Conservation (phyloP, 164 flowering plant genomes). For the Dillenia suffruticosa region DNA sequence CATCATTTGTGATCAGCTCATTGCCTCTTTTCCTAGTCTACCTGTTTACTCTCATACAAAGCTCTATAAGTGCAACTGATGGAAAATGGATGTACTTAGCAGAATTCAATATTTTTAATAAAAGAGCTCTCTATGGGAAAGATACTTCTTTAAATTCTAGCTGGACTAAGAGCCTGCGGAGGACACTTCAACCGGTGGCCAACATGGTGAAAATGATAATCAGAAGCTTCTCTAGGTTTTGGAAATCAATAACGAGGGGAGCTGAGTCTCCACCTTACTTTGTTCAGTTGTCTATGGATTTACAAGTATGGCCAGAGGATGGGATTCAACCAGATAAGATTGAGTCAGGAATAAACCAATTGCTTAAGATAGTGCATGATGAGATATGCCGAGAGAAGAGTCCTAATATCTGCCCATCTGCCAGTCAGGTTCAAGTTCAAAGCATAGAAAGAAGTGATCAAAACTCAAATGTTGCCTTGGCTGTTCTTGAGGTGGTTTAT, state of each 20-base stretch:
- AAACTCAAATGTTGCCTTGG: slow-evolving; percentile 60
- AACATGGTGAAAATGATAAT: slow-evolving; percentile 28
- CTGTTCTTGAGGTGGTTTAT: slow-evolving; percentile 89
- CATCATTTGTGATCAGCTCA: slow-evolving; percentile 86
- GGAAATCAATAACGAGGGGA: slow-evolving; percentile 84
- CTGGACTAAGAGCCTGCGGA: slow-evolving; percentile 34
- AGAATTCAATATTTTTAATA: slow-evolving; percentile 32
- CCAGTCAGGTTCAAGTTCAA: slow-evolving; percentile 82
- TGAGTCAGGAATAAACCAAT: slow-evolving; percentile 80
- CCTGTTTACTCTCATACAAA: slow-evolving; percentile 86
- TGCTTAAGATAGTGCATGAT: slow-evolving; percentile 63
- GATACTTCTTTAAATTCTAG: slow-evolving; percentile 29
- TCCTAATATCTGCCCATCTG: slow-evolving; percentile 42
- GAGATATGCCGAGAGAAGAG: slow-evolving; percentile 59
- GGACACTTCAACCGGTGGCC: slow-evolving; percentile 25
- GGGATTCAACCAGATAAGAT: slow-evolving; percentile 96
- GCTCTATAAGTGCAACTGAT: slow-evolving; percentile 90
- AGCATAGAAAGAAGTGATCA: slow-evolving; percentile 93
- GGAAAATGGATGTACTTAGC: slow-evolving; percentile 61
- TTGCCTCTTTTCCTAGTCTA: slow-evolving; percentile 91
- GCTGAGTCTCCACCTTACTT: slow-evolving; percentile 98
- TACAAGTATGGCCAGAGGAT: slow-evolving; percentile 82
- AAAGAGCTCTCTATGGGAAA: slow-evolving; percentile 26
- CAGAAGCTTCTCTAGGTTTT: slow-evolving; percentile 54
- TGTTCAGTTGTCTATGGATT: slow-evolving; percentile 93